Evolutionary conservation across 805 yeast genomes (phyloP).

Genomic region (Wickerhamiella kazuoi): DNA sequence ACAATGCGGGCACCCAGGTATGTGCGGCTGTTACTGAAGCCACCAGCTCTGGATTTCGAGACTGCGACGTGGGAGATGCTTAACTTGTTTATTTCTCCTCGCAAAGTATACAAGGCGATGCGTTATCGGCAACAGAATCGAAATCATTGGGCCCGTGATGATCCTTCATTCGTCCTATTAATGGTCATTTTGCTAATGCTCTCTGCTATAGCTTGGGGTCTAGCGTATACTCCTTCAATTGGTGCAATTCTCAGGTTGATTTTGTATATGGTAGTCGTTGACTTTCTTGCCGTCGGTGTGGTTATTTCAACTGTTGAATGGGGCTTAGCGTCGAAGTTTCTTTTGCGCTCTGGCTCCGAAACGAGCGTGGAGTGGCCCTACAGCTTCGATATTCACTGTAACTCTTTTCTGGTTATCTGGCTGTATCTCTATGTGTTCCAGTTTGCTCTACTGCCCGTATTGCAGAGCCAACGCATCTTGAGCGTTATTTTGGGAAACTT

Average conservation of each 20-base stretch:
- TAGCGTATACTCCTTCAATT: conserved; percentile 53
- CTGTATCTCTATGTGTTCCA: conserved; percentile 55
- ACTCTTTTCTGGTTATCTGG: conserved; percentile 73
- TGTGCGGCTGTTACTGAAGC: conserved; percentile 35
- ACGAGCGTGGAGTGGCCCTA: conserved; percentile 67
- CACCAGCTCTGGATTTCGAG: conserved; percentile 76
- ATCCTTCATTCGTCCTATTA: conserved; percentile 70
- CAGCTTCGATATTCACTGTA: conserved; percentile 88
- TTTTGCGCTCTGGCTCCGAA: conserved; percentile 18
- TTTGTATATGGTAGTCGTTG: conserved; percentile 68
- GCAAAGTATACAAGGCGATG: conserved; percentile 62
- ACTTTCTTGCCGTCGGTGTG: conserved; percentile 55
- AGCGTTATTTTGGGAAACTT: conserved; percentile 64
- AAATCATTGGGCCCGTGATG: conserved; percentile 75
- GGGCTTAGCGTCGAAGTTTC: conserved; percentile 48
- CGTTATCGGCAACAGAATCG: conserved; percentile 69
- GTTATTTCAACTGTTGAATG: conserved; percentile 57
- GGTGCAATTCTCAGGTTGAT: conserved; percentile 47
- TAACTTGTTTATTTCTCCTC: conserved; percentile 54
- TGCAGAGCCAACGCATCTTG: conserved; percentile 45
- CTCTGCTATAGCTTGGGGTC: conserved; percentile 66
- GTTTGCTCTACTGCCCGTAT: conserved; percentile 54
- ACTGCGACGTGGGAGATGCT: conserved; percentile 86
- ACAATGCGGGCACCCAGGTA: conserved; percentile 16
- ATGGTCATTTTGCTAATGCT: conserved; percentile 46